These are phyloP conservation scores for Magnaporthiopsis incrustans DNA, from an alignment of 2,329 filamentous ascomycete genomes.

Conservation along the genomic window DNA sequence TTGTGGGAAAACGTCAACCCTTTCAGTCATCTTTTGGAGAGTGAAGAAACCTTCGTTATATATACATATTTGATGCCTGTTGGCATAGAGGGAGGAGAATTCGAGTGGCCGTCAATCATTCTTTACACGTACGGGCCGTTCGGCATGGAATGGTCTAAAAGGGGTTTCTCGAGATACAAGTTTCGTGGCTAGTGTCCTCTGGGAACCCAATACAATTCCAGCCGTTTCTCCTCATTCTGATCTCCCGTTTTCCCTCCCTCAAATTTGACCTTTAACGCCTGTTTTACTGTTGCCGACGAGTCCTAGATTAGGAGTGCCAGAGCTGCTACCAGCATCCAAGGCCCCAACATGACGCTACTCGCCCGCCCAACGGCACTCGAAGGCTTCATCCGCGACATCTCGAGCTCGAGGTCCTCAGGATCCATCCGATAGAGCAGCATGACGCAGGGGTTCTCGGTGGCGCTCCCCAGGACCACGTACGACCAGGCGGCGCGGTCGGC, in stretches of 20 bases:
- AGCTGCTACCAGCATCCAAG: not conserved
- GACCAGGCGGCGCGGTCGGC: not conserved
- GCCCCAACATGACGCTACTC: not conserved
- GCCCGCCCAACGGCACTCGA: not conserved
- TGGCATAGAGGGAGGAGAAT: not conserved
- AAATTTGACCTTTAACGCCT: too few relatives aligned
- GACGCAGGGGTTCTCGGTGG: not conserved
- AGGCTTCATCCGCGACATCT: not conserved
- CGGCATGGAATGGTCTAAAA: not conserved
- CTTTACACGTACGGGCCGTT: not conserved
- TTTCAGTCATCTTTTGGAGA: slow-evolving; percentile 4
- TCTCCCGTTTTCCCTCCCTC: not conserved
- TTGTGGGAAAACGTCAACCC: slow-evolving; percentile 30
- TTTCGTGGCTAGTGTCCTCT: not conserved
- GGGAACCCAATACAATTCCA: not conserved
- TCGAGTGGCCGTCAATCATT: not conserved
- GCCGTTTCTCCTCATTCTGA: not conserved
- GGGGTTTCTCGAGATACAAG: not conserved
- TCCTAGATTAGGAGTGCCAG: not conserved
- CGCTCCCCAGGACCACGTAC: not conserved
- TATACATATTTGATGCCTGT: not conserved
- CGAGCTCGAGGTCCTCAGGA: not conserved
- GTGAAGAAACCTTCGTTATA: slow-evolving; percentile 2
- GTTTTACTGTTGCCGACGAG: not conserved
- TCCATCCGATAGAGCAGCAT: not conserved